Conservation (phyloP, 441 rosid species). For the Cnidoscolus chayamansa region DNA sequence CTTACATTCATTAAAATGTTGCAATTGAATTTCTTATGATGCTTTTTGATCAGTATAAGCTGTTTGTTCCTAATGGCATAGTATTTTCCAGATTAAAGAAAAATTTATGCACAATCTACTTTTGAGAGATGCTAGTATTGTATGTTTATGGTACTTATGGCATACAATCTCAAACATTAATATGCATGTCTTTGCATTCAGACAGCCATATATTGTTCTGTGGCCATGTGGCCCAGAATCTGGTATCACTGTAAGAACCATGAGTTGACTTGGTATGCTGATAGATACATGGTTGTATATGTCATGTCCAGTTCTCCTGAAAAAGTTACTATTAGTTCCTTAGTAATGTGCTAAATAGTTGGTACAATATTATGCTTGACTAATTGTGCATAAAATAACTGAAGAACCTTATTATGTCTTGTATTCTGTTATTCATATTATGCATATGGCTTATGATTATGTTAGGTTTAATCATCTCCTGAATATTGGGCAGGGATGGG, state of each 20-base stretch:
- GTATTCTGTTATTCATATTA: background rate
- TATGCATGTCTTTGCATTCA: background rate
- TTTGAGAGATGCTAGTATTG: background rate
- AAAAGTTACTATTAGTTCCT: background rate
- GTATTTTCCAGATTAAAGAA: background rate
- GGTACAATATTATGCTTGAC: background rate
- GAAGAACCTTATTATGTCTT: background rate
- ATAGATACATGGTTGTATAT: background rate
- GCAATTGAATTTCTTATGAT: background rate
- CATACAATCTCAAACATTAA: too few species aligned
- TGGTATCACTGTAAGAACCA: background rate
- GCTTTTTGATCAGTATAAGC: background rate
- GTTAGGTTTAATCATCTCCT: constrained; percentile 29
- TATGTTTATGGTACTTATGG: background rate
- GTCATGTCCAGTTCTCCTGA: too few species aligned
- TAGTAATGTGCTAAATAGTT: background rate
- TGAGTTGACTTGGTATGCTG: background rate
- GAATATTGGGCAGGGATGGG: constrained; percentile 81
- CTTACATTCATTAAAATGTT: background rate
- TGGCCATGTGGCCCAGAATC: background rate
- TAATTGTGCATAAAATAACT: background rate
- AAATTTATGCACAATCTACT: background rate
- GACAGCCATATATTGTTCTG: too few species aligned
- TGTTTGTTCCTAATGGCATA: background rate
- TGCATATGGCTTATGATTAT: constrained; percentile 2